These are phyloP conservation scores for Alternaria conjuncta DNA, from an alignment of 2,329 filamentous ascomycete genomes.

Conservation along the genomic window DNA sequence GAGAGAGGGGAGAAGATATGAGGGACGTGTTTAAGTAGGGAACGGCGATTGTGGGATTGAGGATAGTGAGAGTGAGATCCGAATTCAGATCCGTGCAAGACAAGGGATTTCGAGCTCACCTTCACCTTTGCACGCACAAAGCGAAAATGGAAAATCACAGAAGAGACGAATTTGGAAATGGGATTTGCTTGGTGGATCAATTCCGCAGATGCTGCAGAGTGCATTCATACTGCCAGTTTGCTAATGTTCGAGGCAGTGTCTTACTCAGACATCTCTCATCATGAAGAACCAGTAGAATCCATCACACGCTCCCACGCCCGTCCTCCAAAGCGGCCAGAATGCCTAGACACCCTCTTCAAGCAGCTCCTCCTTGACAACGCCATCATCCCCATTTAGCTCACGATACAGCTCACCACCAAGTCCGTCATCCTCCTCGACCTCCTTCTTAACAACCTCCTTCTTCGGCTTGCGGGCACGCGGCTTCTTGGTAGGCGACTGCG, in stretches of 20 bases:
- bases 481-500: not conserved
- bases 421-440: not conserved
- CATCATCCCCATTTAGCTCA: not conserved
- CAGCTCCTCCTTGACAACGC: not conserved
- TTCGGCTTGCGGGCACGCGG: not conserved
- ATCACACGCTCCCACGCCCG: accelerated
- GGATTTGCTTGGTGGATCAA: too few relatives aligned
- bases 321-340: not conserved
- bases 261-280: not conserved
- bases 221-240: not conserved
- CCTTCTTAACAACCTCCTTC: not conserved
- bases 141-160: not conserved
- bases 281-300: not conserved
- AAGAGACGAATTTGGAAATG: not conserved
- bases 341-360: not conserved
- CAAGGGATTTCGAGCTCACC: not conserved
- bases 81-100: not conserved
- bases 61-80: not conserved
- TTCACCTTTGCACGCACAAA: not conserved
- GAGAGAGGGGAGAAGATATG: not conserved
- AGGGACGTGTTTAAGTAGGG: not conserved
- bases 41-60: too few relatives aligned
- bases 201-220: not conserved
- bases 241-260: not conserved
- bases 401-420: not conserved